These are phyloP conservation scores for Dalechampia spathulata DNA, from an alignment of 441 rosid species.

Conservation along the genomic window DNA sequence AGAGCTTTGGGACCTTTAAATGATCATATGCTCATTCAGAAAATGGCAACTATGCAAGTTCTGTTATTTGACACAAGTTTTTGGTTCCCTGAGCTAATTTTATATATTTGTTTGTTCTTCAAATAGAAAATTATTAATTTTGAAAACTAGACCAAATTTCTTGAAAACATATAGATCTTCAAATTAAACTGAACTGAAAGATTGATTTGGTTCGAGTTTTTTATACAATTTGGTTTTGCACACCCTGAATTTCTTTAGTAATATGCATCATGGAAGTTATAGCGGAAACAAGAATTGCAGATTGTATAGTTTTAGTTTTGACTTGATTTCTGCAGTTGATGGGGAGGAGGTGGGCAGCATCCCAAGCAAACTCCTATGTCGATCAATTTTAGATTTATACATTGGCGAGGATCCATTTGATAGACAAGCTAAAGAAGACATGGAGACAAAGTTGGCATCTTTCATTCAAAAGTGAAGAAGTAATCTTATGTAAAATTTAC, in stretches of 20 bases:
- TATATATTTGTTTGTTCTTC: no score
- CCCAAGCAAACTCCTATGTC: slow-evolving; percentile 71
- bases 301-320: not conserved
- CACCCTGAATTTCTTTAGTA: no score
- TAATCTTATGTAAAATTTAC: not conserved
- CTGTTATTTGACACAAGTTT: no score
- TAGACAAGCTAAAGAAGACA: slow-evolving; percentile 59
- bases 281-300: not conserved
- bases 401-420: slow-evolving; percentile 84
- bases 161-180: no score
- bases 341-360: slow-evolving; percentile 72
- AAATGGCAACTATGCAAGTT: no score
- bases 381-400: slow-evolving; percentile 68
- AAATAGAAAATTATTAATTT: no score
- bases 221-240: no score
- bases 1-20: not conserved
- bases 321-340: slow-evolving; percentile 40
- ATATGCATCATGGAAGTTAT: not conserved
- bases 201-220: no score
- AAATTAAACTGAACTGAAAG: no score
- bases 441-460: slow-evolving; percentile 50
- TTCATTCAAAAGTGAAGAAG: slow-evolving; percentile 27
- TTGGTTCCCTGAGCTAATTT: no score
- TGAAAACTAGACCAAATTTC: no score
- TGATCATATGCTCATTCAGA: not conserved